Base-by-base conservation (phyloP, 2,329 filamentous ascomycete genomes). In the Phoma sp. region DNA sequence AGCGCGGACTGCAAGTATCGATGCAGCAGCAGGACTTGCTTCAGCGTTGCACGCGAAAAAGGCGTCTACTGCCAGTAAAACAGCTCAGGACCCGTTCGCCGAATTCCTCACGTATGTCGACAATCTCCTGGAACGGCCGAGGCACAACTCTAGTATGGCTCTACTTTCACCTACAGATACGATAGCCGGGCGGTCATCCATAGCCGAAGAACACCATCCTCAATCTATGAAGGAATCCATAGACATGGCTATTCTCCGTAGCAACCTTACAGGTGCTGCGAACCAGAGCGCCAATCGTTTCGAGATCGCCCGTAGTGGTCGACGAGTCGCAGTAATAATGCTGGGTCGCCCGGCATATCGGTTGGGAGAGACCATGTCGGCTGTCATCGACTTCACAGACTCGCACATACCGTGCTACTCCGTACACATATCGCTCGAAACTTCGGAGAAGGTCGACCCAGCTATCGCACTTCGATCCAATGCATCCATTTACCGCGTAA, bases 281-380 rank as follows among this genome's bases (percentile, higher is more conserved):
- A 87, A 88, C 29, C 88, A 92, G 65, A 93, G 90, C 69, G 85
- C 89, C n/a, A 97, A 96, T 67, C 87, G 92, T 32, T 99, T 98
- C 72, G 93, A 96, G 71, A 98, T 99, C 71, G 89, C 93, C 11
- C 89, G 93, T 12, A 93, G 92, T 67, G 93, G 93, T n/a, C 87
- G 88, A 50, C 88, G 88, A n/a, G 93, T 99, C 11, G 93, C 91
- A 2, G 91, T 96, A 5, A 86, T 99, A 49, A 92, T 93, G 76
- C 83, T 99, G 26, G 90, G 93, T 5, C 87, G 95, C 9, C 92
- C 95, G 0, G 87, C 93, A 0, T 97, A 96, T 77, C 85, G 93
- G 37, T 81, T 99, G 1, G 95, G 95, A 53, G 95, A 99, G 74
- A 87, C 89, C 0, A 86, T 98, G 37, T 91, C 87, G 11, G 88